Percentiles rank a stretch among this genome's conserved stretches.
Evolutionary conservation across 2,329 filamentous ascomycete species (phyloP).

Genomic region (Colletotrichum plurivorum): DNA sequence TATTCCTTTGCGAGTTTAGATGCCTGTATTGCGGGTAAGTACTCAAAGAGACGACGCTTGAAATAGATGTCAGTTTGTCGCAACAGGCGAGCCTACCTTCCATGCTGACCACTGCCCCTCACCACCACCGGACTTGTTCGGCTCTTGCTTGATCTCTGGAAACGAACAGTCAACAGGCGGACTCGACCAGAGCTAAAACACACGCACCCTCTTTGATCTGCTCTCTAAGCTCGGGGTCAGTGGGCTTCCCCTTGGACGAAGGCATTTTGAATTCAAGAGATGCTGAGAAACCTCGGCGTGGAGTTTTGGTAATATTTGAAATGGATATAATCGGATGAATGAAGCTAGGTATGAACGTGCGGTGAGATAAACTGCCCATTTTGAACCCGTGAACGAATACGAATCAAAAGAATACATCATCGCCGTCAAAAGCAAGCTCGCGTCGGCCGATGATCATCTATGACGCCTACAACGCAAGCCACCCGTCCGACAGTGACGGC

Average conservation of each 20-base stretch:
- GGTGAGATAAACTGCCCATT: neutral
- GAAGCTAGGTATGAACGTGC: accelerated
- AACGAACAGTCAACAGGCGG: neutral
- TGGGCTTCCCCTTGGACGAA: conserved; percentile 57
- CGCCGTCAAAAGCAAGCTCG: neutral
- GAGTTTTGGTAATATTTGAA: neutral
- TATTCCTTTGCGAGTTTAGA: conserved; percentile 58
- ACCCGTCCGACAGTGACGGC: neutral
- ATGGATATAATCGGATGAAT: neutral
- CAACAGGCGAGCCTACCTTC: conserved; percentile 39
- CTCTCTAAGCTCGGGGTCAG: conserved; percentile 56
- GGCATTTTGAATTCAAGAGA: conserved; percentile 47
- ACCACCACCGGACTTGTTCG: conserved; percentile 57
- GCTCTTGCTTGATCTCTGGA: conserved; percentile 57
- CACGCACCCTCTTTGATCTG: conserved; percentile 54
- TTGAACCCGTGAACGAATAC: accelerated
- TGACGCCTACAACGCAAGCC: conserved; percentile 38
- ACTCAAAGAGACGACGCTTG: too few relatives aligned
- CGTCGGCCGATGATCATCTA: conserved; percentile 22
- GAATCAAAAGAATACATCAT: neutral
- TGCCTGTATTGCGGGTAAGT: conserved; percentile 42
- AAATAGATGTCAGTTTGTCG: too few relatives aligned
- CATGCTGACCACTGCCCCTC: conserved; percentile 48
- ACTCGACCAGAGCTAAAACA: accelerated
- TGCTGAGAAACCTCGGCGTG: neutral